phyloP scores from a whole-genome alignment of 345 rosid genomes.

The Euphorbia tirucalli region DNA sequence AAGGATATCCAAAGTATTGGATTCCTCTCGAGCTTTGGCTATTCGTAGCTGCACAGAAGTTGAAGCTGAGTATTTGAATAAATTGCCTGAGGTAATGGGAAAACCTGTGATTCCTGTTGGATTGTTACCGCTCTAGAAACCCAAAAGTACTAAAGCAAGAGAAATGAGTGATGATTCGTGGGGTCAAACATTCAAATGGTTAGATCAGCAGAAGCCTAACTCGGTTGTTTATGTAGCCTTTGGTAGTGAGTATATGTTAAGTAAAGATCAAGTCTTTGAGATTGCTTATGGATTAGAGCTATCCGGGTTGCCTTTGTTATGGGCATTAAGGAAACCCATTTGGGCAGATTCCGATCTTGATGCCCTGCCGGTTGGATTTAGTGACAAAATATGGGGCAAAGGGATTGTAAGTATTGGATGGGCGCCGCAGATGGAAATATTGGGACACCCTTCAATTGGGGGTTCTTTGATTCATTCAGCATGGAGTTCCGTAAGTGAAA shows the following conservation, averaged over 20 bases:
- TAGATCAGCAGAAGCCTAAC: no score
- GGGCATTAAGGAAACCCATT: no score
- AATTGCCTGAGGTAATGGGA: not conserved
- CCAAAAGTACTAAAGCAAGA: not conserved
- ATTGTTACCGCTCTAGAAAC: slow-evolving; percentile 17
- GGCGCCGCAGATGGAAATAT: slow-evolving; percentile 28
- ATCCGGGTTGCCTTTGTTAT: no score
- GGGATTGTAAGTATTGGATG: slow-evolving; percentile 29
- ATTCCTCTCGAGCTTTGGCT: slow-evolving; percentile 6
- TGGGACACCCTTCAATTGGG: slow-evolving; percentile 15
- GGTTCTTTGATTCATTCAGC: slow-evolving; percentile 24
- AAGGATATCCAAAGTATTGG: slow-evolving; percentile 3
- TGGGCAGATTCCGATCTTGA: no score
- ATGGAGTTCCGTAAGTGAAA: slow-evolving; percentile 26
- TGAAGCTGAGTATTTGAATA: slow-evolving; percentile 22
- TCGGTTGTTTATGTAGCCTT: no score
- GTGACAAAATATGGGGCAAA: not conserved
- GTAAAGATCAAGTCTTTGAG: no score
- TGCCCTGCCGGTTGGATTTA: no score
- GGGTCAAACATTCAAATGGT: no score
- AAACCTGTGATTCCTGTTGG: slow-evolving; percentile 30
- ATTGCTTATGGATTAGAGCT: no score
- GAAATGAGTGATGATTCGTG: no score
- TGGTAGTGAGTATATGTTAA: no score
- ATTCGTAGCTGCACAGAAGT: slow-evolving; percentile 26